Evolutionary conservation across 495 filamentous ascomycete genomes (phyloP).

Genomic region (Cercophora newfieldiana): DNA sequence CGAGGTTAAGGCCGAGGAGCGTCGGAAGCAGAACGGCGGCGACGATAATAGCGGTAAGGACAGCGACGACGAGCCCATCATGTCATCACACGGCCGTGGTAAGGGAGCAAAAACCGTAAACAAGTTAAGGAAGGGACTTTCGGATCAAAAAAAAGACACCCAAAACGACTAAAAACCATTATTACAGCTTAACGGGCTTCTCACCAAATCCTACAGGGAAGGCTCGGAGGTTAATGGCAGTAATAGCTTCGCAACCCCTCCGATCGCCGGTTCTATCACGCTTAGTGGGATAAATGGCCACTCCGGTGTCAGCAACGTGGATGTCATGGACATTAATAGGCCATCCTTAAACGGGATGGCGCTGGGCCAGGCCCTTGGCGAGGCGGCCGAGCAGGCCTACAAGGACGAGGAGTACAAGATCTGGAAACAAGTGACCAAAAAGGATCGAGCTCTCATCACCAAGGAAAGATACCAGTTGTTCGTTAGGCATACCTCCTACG

Average conservation of each 20-base stretch:
- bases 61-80: conserved; percentile 97
- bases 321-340: conserved; percentile 80
- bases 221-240: conserved; percentile 62
- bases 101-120: conserved; percentile 76
- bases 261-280: conserved; percentile 73
- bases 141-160: conserved; percentile 77
- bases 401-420: conserved; percentile 92
- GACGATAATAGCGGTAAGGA: conserved; percentile 84
- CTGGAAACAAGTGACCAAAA: conserved; percentile 99
- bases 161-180: conserved; percentile 65
- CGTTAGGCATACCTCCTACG: conserved; percentile 71
- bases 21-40: conserved; percentile 70
- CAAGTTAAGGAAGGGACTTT: conserved; percentile 76
- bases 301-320: conserved; percentile 66
- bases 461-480: conserved; percentile 80
- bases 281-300: conserved; percentile 72
- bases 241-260: conserved; percentile 83
- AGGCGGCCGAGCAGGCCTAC: conserved; percentile 53
- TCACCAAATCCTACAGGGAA: conserved; percentile 49
- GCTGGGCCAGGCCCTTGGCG: conserved; percentile 51
- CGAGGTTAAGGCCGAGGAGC: conserved; percentile 95
- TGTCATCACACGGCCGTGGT: conserved; percentile 83
- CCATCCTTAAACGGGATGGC: conserved; percentile 62
- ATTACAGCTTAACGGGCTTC: conserved; percentile 53
- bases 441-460: conserved; percentile 85